These are phyloP conservation scores for Podospora conica DNA, from an alignment of 495 filamentous ascomycete genomes.

Conservation along the genomic window DNA sequence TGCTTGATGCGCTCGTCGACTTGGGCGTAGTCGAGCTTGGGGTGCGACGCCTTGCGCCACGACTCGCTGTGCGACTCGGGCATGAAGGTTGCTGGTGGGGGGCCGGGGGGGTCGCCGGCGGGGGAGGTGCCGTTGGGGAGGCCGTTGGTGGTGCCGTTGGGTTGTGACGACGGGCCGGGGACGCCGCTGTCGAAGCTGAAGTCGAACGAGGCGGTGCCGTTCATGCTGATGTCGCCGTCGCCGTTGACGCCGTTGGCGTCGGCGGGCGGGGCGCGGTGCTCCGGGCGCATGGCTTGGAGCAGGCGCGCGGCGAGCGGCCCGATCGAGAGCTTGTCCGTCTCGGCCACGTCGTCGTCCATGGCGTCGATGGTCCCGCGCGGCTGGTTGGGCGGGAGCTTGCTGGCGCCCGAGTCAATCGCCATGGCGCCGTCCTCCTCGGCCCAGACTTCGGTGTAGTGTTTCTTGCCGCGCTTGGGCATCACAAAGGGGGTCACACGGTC, in stretches of 20 bases:
- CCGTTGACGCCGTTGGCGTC: slow-evolving; percentile 59
- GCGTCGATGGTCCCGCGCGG: slow-evolving; percentile 76
- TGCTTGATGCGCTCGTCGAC: slow-evolving; percentile 85
- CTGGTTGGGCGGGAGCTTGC: slow-evolving; percentile 70
- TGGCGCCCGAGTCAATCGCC: slow-evolving; percentile 56
- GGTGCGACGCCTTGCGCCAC: slow-evolving; percentile 52
- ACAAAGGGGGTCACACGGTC: slow-evolving; percentile 78
- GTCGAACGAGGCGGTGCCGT: slow-evolving; percentile 18
- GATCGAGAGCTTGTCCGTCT: slow-evolving; percentile 85
- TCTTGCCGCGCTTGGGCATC: slow-evolving; percentile 78
- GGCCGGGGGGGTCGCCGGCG: slow-evolving; percentile 32
- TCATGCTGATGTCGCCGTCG: slow-evolving; percentile 40
- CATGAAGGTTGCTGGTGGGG: slow-evolving; percentile 70
- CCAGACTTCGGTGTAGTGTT: slow-evolving; percentile 84
- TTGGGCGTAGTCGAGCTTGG: slow-evolving; percentile 72
- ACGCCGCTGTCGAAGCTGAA: slow-evolving; percentile 12
- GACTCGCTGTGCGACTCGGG: slow-evolving; percentile 57
- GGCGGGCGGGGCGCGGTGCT: slow-evolving; percentile 58
- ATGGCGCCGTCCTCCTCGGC: slow-evolving; percentile 82
- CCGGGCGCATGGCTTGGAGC: slow-evolving; percentile 73
- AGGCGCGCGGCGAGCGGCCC: slow-evolving; percentile 82
- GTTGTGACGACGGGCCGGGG: background rate
- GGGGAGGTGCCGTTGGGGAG: slow-evolving; percentile 16
- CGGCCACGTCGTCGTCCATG: slow-evolving; percentile 74
- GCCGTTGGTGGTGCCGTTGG: slow-evolving; percentile 23